Evolutionary conservation across 768 basidiomycete genomes (phyloP), one percentile per base, ranked within the genome.

Genomic region (Dictyophora rubrovolvata): DNA sequence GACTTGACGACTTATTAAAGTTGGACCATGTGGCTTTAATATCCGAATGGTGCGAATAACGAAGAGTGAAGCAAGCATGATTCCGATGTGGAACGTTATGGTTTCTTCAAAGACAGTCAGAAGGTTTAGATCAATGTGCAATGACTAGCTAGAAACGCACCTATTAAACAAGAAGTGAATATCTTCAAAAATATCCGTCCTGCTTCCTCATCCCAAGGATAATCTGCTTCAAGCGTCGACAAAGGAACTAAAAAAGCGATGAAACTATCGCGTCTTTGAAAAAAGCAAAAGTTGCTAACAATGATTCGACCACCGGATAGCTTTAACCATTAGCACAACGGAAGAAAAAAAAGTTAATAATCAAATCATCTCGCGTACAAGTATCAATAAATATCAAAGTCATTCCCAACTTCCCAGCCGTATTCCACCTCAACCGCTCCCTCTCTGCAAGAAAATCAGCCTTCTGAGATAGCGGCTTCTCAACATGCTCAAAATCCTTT

Each of bases 231-330:
- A 81, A 60, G 64, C 33, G 22, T 53, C 35, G 53, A 61, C 61
- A 56, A 55, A 54, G 59, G 22, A 48, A 48, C 56, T 61, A 52
- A 28, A 52, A 56, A 56, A 57, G 58, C 62, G 54, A 28, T 52
- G 51, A 54, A 20, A 20, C 7, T 28, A 7, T 28, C 28, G 28
- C 28, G 47, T 23, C n/a, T n/a, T 21, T 5, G 11, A 53, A 52
- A 17, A 18, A 53, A 28, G 21, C 53, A n/a, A n/a, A 36, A 21
- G 59, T 0, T 28, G 64, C 76, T 4, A 64, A 86, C 85, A 78
- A 1, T 87, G 72, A 63, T 87, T 80, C 35, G 83, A 82, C 86
- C 87, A 91, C 63, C 89, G 75, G 55, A 91, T 89, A 68, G 89
- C 89, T 90, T 8, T 34, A 36, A 33, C 54, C 35, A 37, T 56